These are phyloP conservation scores for Lasiodiplodia theobromae DNA, from an alignment of 2,329 filamentous ascomycete species.

Conservation along the genomic window DNA sequence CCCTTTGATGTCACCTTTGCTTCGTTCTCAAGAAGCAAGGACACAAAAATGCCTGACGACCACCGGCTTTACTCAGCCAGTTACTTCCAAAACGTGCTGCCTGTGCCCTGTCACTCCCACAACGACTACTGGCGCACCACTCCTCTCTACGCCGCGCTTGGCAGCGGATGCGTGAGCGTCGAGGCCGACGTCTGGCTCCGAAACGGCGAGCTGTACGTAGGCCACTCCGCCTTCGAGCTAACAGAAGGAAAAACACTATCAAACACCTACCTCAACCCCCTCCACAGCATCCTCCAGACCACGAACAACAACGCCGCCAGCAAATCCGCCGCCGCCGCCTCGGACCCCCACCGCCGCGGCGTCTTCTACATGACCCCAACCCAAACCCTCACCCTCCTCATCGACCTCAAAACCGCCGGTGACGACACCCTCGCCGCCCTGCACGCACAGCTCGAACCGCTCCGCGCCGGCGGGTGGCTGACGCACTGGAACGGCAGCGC, in stretches of 20 bases:
- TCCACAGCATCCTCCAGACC: constrained; percentile 57
- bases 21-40: neutral
- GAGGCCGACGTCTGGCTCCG: constrained; percentile 66
- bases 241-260: constrained; percentile 56
- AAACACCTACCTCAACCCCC: constrained; percentile 60
- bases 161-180: constrained; percentile 62
- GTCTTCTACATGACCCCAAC: constrained; percentile 59
- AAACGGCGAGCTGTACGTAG: constrained; percentile 60
- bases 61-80: neutral
- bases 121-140: constrained; percentile 66
- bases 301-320: constrained; percentile 38
- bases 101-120: constrained; percentile 63
- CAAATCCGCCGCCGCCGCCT: constrained; percentile 51
- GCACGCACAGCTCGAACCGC: constrained; percentile 51
- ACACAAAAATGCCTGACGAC: neutral
- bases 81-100: constrained; percentile 46
- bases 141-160: constrained; percentile 61
- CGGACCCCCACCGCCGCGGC: constrained; percentile 50
- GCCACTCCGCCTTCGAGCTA: constrained; percentile 58
- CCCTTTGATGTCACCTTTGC: neutral
- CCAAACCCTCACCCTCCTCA: constrained; percentile 59
- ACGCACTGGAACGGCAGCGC: constrained; percentile 58
- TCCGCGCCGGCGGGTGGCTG: constrained; percentile 58
- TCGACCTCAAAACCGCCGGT: constrained; percentile 58
- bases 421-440: constrained; percentile 45